A percentile compares a stretch with the other conserved stretches of the same genome.
These are phyloP conservation scores for Cryptosporidium bovis DNA, from an alignment of 169 alveolate species.

Conservation along the genomic window DNA sequence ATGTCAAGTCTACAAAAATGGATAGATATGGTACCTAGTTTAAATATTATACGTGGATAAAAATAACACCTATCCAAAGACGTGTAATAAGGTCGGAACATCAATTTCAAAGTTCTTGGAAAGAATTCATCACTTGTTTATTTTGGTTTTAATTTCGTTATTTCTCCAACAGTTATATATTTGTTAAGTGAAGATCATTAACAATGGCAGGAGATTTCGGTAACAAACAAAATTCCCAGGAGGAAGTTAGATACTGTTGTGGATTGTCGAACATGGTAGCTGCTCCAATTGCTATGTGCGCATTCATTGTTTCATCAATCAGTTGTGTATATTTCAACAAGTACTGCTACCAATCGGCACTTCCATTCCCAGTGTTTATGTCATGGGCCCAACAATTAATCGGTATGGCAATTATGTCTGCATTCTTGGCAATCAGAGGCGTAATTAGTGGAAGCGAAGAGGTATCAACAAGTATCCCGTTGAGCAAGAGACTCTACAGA, in stretches of 20 bases:
- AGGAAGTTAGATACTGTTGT: conserved; percentile 72
- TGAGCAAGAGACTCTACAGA: conserved; percentile 68
- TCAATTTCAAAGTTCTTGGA: background rate
- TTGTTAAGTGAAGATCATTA: background rate
- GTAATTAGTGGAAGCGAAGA: conserved; percentile 65
- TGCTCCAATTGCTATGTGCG: conserved; percentile 75
- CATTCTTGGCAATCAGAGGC: conserved; percentile 68
- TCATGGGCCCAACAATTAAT: conserved; percentile 74
- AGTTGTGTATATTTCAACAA: conserved; percentile 69
- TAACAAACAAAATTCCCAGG: conserved; percentile 66
- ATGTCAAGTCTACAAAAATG: conserved; percentile 9
- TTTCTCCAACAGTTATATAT: too few relatives aligned
- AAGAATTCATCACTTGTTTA: too few relatives aligned
- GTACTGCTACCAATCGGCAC: conserved; percentile 34
- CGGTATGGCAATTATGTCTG: conserved; percentile 67
- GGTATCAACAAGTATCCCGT: conserved; percentile 61
- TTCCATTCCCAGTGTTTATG: conserved; percentile 72
- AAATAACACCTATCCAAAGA: conserved; percentile 19
- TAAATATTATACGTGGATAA: background rate
- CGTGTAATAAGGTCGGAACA: background rate
- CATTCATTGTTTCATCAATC: conserved; percentile 63
- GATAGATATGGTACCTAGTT: background rate
- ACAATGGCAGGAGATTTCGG: conserved; percentile 72
- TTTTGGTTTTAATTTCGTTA: too few relatives aligned
- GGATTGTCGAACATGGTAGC: conserved; percentile 63